A percentile compares a stretch with the other conserved stretches of the same genome.
phyloP scores from a whole-genome alignment of 2,329 filamentous ascomycete species.

The Beauveria rudraprayagi region DNA sequence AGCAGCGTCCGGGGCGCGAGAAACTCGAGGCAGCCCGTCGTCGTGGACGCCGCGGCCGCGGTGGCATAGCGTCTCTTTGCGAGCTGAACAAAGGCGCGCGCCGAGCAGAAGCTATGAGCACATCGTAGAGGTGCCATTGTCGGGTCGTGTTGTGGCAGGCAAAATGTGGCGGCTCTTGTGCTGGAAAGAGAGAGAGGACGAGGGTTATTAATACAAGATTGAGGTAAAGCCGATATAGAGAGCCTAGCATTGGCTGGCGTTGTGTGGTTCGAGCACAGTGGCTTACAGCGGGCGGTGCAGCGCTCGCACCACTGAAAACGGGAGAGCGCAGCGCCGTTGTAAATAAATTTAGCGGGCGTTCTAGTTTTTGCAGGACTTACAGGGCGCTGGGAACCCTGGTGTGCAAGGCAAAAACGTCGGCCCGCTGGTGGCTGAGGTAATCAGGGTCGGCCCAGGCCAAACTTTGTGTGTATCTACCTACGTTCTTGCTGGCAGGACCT shows the following conservation, averaged over 20 bases:
- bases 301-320: background rate
- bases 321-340: background rate
- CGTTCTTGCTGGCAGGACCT: background rate
- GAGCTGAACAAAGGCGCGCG: slow-evolving; percentile 34
- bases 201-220: slow-evolving; percentile 8
- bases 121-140: slow-evolving; percentile 31
- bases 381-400: too few species aligned
- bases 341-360: background rate
- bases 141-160: background rate
- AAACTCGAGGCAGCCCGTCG: slow-evolving; percentile 28
- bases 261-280: background rate
- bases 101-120: slow-evolving; percentile 29
- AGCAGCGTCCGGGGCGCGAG: slow-evolving; percentile 27
- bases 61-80: slow-evolving; percentile 26
- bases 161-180: background rate
- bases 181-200: background rate
- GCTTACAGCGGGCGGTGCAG: background rate
- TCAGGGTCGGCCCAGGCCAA: slow-evolving; percentile 10
- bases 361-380: too few species aligned
- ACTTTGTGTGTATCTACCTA: slow-evolving; percentile 9
- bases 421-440: slow-evolving; percentile 10
- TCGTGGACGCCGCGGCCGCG: slow-evolving; percentile 18
- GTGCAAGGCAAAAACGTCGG: background rate
- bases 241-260: slow-evolving; percentile 14
- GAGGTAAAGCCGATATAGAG: slow-evolving; percentile 11